These are phyloP conservation scores for Cryptosporidium parvum DNA, from an alignment of 169 alveolate species.

Conservation along the genomic window DNA sequence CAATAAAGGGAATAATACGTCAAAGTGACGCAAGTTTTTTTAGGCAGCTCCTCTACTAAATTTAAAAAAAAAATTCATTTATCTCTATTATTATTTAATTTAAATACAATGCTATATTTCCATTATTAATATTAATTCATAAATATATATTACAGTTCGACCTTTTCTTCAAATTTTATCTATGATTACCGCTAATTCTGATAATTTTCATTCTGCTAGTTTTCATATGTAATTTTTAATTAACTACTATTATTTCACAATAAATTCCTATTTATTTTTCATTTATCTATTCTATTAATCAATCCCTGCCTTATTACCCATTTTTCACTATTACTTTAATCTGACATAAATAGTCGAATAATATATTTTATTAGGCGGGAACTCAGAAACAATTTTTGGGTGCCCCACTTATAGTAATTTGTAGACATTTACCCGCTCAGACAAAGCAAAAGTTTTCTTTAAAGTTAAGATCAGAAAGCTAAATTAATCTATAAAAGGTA, in stretches of 20 bases:
- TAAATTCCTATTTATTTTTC: no score
- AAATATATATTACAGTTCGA: no score
- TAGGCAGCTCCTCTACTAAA: neutral
- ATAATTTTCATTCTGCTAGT: no score
- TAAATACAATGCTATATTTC: no score
- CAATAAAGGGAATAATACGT: neutral
- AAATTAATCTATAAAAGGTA: slow-evolving; percentile 36
- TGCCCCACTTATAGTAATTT: slow-evolving; percentile 26
- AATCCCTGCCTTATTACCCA: neutral
- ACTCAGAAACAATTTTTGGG: neutral
- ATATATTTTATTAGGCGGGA: neutral
- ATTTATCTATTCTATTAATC: neutral
- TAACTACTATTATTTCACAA: neutral
- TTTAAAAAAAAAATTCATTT: no score
- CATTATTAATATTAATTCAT: no score
- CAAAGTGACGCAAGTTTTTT: neutral
- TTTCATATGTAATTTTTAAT: no score
- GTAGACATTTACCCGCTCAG: slow-evolving; percentile 40
- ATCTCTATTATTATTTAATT: no score
- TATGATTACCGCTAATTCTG: neutral
- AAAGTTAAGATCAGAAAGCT: neutral
- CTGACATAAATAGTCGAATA: neutral
- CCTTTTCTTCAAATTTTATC: no score
- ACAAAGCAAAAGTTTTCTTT: neutral
- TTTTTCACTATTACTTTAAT: neutral